phyloP scores from a whole-genome alignment of 148 eudicot genomes.

The Silene conica region DNA sequence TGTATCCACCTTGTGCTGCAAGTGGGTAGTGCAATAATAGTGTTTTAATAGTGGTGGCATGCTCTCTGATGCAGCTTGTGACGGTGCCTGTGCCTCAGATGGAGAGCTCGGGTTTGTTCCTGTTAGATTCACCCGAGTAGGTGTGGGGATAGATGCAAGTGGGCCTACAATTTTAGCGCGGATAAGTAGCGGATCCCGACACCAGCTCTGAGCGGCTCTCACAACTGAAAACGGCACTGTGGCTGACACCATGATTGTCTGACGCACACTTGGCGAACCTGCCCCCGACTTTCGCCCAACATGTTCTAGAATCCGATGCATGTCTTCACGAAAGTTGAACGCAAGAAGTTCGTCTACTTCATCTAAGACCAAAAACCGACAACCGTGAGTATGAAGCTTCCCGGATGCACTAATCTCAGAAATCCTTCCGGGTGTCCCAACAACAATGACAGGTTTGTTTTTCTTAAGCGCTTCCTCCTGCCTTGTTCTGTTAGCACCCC shows the following conservation, averaged over 20 bases:
- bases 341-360: constrained; percentile 88
- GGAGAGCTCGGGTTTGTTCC: constrained; percentile 27
- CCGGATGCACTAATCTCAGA: constrained; percentile 89
- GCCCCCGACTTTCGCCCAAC: constrained; percentile 72
- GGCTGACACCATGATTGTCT: constrained; percentile 90
- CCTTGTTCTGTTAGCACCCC: constrained; percentile 79
- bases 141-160: constrained; percentile 45
- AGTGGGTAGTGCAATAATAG: constrained; percentile 58
- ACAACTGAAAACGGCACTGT: constrained; percentile 87
- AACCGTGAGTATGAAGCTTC: constrained; percentile 79
- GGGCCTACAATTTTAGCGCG: constrained; percentile 62
- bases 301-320: constrained; percentile 87
- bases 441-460: constrained; percentile 84
- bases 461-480: constrained; percentile 92
- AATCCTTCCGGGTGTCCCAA: constrained; percentile 91
- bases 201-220: constrained; percentile 87
- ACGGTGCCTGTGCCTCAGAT: constrained; percentile 32
- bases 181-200: constrained; percentile 67
- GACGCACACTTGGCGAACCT: constrained; percentile 38
- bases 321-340: constrained; percentile 83
- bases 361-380: constrained; percentile 70
- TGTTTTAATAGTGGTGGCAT: constrained; percentile 76
- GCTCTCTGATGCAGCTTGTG: constrained; percentile 50
- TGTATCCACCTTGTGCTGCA: constrained; percentile 83
- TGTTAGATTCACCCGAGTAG: constrained; percentile 35